Base-by-base conservation (phyloP, 2,329 filamentous ascomycete genomes). In the Fusarium incarnatum region DNA sequence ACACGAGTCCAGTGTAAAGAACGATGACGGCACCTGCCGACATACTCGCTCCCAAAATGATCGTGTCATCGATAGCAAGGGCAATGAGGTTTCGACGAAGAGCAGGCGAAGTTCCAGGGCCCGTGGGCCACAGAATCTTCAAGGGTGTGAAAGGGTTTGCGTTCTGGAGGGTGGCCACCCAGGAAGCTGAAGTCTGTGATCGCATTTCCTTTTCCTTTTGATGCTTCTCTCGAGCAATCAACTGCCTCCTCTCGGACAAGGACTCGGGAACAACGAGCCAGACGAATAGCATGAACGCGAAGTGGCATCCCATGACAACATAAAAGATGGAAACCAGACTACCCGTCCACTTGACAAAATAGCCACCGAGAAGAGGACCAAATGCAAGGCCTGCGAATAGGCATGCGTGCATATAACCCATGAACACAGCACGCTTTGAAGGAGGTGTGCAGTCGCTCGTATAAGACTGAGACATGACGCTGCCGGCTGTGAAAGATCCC, bases 321-420 rank as follows among this genome's bases (percentile, higher is more conserved):
- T 97, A 97, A 79, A 99, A 98, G 48, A 97, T 87, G n/a, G 89
- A 87, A 9, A 98, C 78, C 18, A 97, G 84, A 45, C 88, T 88
- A 10, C 92, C 92, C 0, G 92, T 94, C 78, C 85, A 87, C 74
- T 92, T 88, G 74, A 97, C 91, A 45, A 98, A 84, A 72, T 92
- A 91, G 4, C 92, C 94, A 0, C 94, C 91, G 23, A 97, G 76
- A 5, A 97, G 85, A 10, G 96, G 96, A 0, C 96, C 96, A 32
- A 95, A 81, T 0, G 96, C 95, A 47, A 98, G 88, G n/a, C 96
- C 96, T 3, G 88, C 86, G 79, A 97, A 98, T 11, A 99, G 84
- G 72, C 91, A 94, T 13, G 93, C 94, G 75, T 98, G 93, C 74
- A 98, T 91, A 77, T 94, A 95, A 9, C 94, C 94, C 78, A 98